Evolutionary conservation across 2,329 filamentous ascomycete species (phyloP).

Genomic region (Arthrobotrys sphaeroides): DNA sequence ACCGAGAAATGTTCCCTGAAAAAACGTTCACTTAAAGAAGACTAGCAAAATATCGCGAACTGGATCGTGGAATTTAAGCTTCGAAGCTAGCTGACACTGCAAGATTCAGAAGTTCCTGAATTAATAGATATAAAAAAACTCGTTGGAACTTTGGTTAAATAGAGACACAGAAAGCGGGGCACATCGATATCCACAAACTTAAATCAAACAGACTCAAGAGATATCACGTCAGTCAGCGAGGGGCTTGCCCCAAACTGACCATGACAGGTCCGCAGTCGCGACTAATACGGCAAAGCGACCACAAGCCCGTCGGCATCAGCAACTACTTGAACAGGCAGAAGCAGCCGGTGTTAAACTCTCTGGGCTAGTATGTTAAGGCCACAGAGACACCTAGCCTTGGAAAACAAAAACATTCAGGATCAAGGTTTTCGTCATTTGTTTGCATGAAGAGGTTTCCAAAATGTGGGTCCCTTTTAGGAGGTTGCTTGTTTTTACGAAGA

Average conservation of each 20-base stretch:
- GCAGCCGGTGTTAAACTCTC: conserved; percentile 13
- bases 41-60: neutral
- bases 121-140: neutral
- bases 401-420: neutral
- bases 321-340: neutral
- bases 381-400: neutral
- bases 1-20: neutral
- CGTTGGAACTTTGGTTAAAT: neutral
- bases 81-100: neutral
- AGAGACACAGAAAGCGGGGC: neutral
- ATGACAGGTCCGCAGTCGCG: conserved; percentile 13
- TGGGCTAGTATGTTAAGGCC: conserved; percentile 5
- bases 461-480: conserved; percentile 15
- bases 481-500: conserved; percentile 1
- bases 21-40: neutral
- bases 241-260: neutral
- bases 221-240: neutral
- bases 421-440: neutral
- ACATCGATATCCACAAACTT: neutral
- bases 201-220: neutral
- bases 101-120: neutral
- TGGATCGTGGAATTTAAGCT: neutral
- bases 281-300: neutral
- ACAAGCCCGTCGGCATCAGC: neutral
- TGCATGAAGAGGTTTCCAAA: neutral